Base-by-base conservation (phyloP, 2,329 filamentous ascomycete genomes). In the Ophiostoma sp. region DNA sequence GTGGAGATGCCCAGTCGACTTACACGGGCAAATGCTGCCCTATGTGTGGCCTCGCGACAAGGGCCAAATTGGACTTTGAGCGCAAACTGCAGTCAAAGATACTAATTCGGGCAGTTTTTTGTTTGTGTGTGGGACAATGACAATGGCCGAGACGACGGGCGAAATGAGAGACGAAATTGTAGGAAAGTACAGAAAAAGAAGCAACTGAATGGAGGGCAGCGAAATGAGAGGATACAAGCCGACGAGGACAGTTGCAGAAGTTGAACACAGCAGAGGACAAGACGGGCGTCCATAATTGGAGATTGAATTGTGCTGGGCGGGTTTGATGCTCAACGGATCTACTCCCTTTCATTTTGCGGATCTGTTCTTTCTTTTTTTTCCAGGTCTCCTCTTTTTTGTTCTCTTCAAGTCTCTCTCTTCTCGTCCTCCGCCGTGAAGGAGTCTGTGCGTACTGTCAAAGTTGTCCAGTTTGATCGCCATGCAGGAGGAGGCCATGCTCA, bases 381-480 rank as follows among this genome's bases (percentile, higher is more conserved):
- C n/a, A 55, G 25, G n/a, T 55, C 19, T 11, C 19, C 50, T 55
- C n/a, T 8, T 12, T 12, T 55, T 22, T 55, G 22, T 25, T 69
- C 64, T 52, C 42, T 50, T n/a, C 31, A 1, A 1, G 11, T 55
- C 9, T 15, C 19, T 28, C 31, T 45, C 17, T 36, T 33, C 45
- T 36, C 52, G 17, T 63, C n/a, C 36, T 22, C 19, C 15, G 15
- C 39, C 39, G 15, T 19, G 15, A 19, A 48, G 42, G 15, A 6
- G 36, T 73, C 71, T 59, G 33, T 72, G 64, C 52, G 33, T 17
- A 50, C 64, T 52, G 36, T 66, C 59, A 55, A 64, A 12, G 7
- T 19, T 17, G 33, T 57, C 22, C 45, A 25, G 66, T 70, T 70
- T 73, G 72, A 73, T 73, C 66, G 57, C 55, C 72, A 64, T 70